A percentile compares a stretch with the other conserved stretches of the same genome.
phyloP scores from a whole-genome alignment of 2,329 filamentous ascomycete species.

The Coniochaeta sp. region DNA sequence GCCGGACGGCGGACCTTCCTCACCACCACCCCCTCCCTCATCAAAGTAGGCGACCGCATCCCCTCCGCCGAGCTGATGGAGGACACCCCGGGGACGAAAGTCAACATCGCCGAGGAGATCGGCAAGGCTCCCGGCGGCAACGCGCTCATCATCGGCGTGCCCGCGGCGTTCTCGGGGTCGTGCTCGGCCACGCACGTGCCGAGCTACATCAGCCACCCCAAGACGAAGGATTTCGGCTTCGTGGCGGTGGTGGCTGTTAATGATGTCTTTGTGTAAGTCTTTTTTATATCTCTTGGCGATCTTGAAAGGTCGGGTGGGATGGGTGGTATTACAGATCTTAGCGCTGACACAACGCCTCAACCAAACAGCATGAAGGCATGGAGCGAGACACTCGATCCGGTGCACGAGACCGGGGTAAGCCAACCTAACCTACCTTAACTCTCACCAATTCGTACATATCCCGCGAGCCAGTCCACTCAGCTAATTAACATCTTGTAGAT shows the following conservation, averaged over 20 bases:
- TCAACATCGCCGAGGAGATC: slow-evolving; percentile 78
- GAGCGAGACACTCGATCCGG: slow-evolving; percentile 70
- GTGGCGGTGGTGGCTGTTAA: slow-evolving; percentile 92
- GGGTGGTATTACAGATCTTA: too few species aligned
- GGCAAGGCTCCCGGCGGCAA: slow-evolving; percentile 52
- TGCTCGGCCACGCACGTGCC: slow-evolving; percentile 67
- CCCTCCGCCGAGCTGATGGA: slow-evolving; percentile 75
- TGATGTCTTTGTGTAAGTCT: slow-evolving; percentile 81
- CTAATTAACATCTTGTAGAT: slow-evolving; percentile 45
- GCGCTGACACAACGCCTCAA: neutral
- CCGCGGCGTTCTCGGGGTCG: slow-evolving; percentile 62
- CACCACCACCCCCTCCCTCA: slow-evolving; percentile 51
- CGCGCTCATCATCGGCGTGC: slow-evolving; percentile 79
- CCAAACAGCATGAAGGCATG: slow-evolving; percentile 76
- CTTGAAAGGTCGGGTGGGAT: too few species aligned
- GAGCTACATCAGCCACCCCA: slow-evolving; percentile 74
- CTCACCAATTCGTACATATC: neutral
- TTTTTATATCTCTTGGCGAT: neutral
- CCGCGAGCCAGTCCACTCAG: too few species aligned
- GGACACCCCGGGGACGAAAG: slow-evolving; percentile 82
- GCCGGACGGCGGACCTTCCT: slow-evolving; percentile 49
- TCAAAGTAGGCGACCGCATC: slow-evolving; percentile 73
- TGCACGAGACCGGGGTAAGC: slow-evolving; percentile 68
- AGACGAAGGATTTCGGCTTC: slow-evolving; percentile 70
- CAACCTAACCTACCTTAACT: too few species aligned